Conservation (phyloP, 768 basidiomycete species). For the Rhodotorula babjevae region DNA sequence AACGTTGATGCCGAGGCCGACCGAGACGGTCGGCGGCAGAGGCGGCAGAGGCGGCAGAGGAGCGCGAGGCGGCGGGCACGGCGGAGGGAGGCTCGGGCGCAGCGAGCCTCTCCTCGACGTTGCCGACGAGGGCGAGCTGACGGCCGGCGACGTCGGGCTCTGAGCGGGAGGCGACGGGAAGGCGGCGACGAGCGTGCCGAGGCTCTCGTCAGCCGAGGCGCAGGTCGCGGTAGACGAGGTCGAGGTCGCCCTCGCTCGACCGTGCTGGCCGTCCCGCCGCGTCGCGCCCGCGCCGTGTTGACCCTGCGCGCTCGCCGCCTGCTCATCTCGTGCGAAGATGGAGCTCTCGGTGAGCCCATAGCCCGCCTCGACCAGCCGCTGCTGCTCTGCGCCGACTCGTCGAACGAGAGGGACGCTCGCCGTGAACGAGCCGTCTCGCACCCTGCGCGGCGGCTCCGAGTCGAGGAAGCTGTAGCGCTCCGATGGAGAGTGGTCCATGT, state of each 20-base stretch:
- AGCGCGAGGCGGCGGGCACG: background rate
- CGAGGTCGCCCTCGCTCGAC: background rate
- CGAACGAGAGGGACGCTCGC: too few species aligned
- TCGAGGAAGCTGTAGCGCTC: background rate
- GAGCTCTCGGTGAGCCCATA: too few species aligned
- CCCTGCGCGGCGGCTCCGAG: background rate
- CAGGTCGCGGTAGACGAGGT: background rate
- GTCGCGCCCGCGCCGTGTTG: background rate
- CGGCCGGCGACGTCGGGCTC: too few species aligned
- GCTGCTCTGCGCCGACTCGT: too few species aligned
- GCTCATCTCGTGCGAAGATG: too few species aligned
- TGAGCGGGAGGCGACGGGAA: background rate
- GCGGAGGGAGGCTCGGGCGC: background rate
- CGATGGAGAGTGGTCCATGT: background rate
- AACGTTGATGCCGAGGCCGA: too few species aligned
- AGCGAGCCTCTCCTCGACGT: background rate
- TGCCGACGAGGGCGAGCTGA: background rate
- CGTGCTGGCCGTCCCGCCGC: too few species aligned
- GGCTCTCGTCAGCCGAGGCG: background rate
- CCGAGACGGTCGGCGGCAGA: too few species aligned
- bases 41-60: background rate
- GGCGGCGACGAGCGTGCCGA: background rate
- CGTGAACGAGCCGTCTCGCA: background rate
- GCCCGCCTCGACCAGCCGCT: too few species aligned
- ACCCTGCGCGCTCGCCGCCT: background rate